Base-by-base conservation (phyloP, 2,329 filamentous ascomycete species). In the Esteya vermicola region DNA sequence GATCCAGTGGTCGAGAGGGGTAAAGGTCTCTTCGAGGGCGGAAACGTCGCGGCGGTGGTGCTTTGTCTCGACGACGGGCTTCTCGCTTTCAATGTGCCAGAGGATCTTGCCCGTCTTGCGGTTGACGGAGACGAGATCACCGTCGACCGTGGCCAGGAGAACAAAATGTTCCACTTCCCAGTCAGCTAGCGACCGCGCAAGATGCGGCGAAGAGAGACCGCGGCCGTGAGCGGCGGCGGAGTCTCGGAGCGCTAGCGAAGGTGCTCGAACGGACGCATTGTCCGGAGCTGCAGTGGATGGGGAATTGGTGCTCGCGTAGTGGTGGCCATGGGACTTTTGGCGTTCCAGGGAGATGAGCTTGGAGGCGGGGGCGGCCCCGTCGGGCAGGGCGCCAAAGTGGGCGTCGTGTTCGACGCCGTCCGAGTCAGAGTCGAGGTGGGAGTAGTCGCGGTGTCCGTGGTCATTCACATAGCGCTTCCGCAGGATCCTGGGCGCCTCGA, bases 131-230 rank as follows among this genome's bases (percentile, higher is more conserved):
- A 94, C 84, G 54, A 96, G 76, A 59, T 85, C 84, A 71, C 91
- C 91, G 71, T 96, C 88, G 76, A 96, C 84, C 75, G 91, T 96
- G 84, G 91, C 89, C 82, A 98, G 72, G 70, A 98, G 85, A 67
- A 96, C 84, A 75, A 95, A 93, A 71, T 96, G 88, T 84, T 96
- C 89, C 67, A 95, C 88, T 82, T 95, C 85, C 89, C 89, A 96
- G 68, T 95, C 89, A 75, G 88, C 81, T 75, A 96, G 72, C 72
- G 81, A 93, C 78, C 89, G 88, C 88, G 86, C 89, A 81, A 72
- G 71, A 59, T 84, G 81, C 80, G 80, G 82, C 82, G 83, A 79
- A 68, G 81, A 74, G 62, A 82, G 69, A 54, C 77, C 78, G 59
- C 71, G 69, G 59, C 70, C 67, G 42, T 43, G 54, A 58, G 48